Evolutionary conservation across 2,329 filamentous ascomycete species (phyloP), one percentile per base, ranked within the genome.

Genomic region (Xylaria sp.): DNA sequence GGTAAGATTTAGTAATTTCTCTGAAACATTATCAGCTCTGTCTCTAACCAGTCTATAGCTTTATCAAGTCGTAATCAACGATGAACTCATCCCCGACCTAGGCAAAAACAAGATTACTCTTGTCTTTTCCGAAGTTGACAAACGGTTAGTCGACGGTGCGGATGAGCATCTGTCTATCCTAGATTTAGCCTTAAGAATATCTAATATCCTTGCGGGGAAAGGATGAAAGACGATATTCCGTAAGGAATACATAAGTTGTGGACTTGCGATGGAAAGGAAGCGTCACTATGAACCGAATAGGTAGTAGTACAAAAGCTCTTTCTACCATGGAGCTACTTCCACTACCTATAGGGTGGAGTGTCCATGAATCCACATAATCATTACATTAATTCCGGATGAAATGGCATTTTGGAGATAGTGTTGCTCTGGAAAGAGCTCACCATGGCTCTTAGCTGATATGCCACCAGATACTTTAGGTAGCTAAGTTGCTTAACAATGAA

Each of bases 131-230:
- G 94, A 98, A 79, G 86, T 95, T 32, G 96, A 99, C 78, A 98
- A 98, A 85, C 88, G 96, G 72, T 82, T 99, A 55, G 92, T 97
- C 5, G 97, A 99, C 79, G 96, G 96, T 8, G 92, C 94, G 2
- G 96, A 99, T 77, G 96, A 99, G 82, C 95, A 99, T 78, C 83
- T 99, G 27, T 93, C 93, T 0, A 92, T 98, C 67, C 82, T 99
- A 36, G 95, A 99, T 79, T 78, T 98, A 72, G 86, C 92, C 6
- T 84, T 98, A 77, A 90, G 93, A 76, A 92, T 97, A 82, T 93
- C 93, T 0, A 88, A 87, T 34, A 89, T 96, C 66, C 78, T 97
- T 78, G 85, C 84, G 50, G 83, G 83, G 47, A 81, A 80, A 65
- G 72, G 76, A 55, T 77, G 61, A 71, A 50, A 60, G 30, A 11